Evolutionary conservation across 805 yeast genomes (phyloP).

Genomic region (Citeromyces matritensis): DNA sequence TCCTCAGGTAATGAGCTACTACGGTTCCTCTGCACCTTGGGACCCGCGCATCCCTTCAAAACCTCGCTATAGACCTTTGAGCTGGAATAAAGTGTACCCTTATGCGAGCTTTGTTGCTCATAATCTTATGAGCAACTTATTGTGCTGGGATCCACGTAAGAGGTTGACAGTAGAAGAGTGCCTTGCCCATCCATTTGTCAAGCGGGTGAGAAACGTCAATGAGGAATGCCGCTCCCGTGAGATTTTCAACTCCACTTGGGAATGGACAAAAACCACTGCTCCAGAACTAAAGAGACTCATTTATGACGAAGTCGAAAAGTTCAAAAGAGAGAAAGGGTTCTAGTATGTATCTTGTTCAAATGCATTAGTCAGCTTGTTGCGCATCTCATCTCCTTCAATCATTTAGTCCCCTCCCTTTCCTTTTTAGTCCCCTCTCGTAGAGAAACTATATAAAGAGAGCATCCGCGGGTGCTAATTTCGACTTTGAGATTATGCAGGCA

Average conservation of each 20-base stretch:
- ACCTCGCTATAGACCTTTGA: constrained; percentile 21
- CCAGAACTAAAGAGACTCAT: constrained; percentile 31
- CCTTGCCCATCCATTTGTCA: constrained; percentile 40
- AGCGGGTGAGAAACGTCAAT: constrained; percentile 30
- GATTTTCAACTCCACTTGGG: constrained; percentile 58
- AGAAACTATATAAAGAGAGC: no score
- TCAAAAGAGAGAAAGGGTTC: constrained; percentile 25
- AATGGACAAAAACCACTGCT: constrained; percentile 21
- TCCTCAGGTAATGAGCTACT: constrained; percentile 21
- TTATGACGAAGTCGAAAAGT: constrained; percentile 34
- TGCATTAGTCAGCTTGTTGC: no score
- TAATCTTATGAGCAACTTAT: constrained; percentile 33
- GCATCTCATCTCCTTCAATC: no score
- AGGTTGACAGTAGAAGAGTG: constrained; percentile 44
- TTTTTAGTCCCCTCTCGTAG: no score
- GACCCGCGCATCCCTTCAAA: constrained; percentile 27
- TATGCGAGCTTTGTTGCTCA: constrained; percentile 37
- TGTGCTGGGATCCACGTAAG: constrained; percentile 48
- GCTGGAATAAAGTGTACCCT: constrained; percentile 48
- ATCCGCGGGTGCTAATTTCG: no score
- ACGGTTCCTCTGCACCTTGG: constrained; percentile 30
- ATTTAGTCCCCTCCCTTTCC: no score
- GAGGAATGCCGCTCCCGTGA: constrained; percentile 40
- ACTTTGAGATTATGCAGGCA: no score
- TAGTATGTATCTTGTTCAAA: no score